Evolutionary conservation across 257 asterid species (phyloP).

Genomic region (Osmanthus fragrans): DNA sequence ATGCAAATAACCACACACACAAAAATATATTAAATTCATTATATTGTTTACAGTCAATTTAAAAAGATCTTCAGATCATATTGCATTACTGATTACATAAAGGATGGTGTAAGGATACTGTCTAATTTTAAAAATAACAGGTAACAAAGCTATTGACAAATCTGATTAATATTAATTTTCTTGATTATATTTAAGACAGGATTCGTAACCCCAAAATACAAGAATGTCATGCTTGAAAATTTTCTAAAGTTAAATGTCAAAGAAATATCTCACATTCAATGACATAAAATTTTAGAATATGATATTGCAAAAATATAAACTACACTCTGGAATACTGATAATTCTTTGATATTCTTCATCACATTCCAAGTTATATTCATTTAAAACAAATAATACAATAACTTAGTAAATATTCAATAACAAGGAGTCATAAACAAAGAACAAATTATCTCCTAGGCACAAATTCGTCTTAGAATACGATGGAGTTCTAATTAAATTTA

Average conservation of each 20-base stretch:
- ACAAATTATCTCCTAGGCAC: no score
- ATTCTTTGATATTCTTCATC: background rate
- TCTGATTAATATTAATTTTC: background rate
- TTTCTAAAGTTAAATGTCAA: background rate
- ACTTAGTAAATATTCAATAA: background rate
- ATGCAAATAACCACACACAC: constrained; percentile 9
- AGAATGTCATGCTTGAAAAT: background rate
- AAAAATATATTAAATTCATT: background rate
- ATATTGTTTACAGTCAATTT: background rate
- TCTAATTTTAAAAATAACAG: background rate
- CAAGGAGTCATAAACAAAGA: background rate
- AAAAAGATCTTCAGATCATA: background rate
- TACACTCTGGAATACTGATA: background rate
- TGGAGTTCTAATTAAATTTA: no score
- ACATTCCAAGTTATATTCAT: background rate
- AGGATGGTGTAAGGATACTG: background rate
- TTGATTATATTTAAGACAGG: background rate
- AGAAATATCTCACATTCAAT: background rate
- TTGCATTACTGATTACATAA: background rate
- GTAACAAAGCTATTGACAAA: background rate
- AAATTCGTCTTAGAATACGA: no score
- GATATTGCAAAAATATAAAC: background rate
- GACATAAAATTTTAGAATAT: background rate
- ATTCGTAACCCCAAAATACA: background rate
- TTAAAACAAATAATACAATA: background rate